Evolutionary conservation across 805 yeast species (phyloP).

Genomic region (Blastobotrys parvus): DNA sequence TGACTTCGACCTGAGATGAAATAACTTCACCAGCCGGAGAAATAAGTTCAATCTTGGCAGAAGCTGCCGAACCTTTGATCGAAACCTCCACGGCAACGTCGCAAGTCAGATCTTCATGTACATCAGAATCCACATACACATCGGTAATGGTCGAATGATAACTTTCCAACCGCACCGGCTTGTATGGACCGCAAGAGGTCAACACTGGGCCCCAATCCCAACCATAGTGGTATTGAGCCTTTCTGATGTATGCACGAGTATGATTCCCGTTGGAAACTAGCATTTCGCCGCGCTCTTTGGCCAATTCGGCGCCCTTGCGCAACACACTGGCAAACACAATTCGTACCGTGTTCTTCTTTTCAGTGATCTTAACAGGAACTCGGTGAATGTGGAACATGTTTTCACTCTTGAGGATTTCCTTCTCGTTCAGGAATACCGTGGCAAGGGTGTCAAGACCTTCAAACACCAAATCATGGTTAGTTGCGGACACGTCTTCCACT

Average conservation of each 20-base stretch:
- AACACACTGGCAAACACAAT: constrained; percentile 35
- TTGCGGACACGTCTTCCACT: neutral
- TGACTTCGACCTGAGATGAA: neutral
- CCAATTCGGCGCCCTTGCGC: constrained; percentile 29
- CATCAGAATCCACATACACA: constrained; percentile 15
- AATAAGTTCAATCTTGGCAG: constrained; percentile 5
- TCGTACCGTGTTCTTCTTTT: constrained; percentile 27
- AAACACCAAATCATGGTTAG: constrained; percentile 25
- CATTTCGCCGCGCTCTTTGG: constrained; percentile 25
- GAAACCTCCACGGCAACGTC: constrained; percentile 9
- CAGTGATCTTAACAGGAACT: constrained; percentile 24
- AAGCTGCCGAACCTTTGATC: constrained; percentile 2
- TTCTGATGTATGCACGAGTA: constrained; percentile 37
- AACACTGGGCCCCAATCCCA: constrained; percentile 52
- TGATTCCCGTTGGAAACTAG: constrained; percentile 37
- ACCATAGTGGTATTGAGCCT: constrained; percentile 48
- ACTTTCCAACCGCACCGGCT: constrained; percentile 29
- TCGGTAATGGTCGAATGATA: constrained; percentile 19
- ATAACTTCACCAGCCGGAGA: constrained; percentile 9
- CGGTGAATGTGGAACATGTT: constrained; percentile 37
- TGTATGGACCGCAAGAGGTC: constrained; percentile 39
- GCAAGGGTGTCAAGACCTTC: constrained; percentile 40
- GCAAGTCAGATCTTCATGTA: constrained; percentile 10
- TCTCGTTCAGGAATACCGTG: constrained; percentile 34
- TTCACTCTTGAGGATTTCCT: constrained; percentile 29